These are phyloP conservation scores for Candida parachauliodes DNA, from an alignment of 805 yeast species.

Conservation along the genomic window DNA sequence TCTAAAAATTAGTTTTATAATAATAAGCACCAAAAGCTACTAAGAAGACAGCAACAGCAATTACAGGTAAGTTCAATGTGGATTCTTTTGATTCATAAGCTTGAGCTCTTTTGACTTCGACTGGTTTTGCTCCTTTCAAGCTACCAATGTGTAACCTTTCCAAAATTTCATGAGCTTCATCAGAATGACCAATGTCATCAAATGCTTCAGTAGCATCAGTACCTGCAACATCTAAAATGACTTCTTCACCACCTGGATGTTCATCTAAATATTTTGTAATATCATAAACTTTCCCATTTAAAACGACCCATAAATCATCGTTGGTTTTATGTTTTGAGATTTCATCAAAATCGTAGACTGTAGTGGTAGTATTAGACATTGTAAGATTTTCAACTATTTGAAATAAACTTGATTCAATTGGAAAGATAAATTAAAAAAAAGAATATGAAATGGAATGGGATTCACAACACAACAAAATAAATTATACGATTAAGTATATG, in stretches of 20 bases:
- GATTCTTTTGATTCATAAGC: conserved; percentile 13
- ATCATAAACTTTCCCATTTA: conserved; percentile 43
- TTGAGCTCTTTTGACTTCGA: conserved; percentile 14
- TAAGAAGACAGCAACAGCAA: conserved; percentile 34
- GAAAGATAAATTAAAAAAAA: conserved; percentile 6
- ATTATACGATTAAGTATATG: no score
- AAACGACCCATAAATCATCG: conserved; percentile 43
- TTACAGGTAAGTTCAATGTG: conserved; percentile 23
- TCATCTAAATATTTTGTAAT: conserved; percentile 40
- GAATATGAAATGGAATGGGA: no score
- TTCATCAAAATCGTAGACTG: conserved; percentile 32
- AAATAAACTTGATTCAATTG: conserved; percentile 57
- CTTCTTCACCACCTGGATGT: conserved; percentile 50
- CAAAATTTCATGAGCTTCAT: conserved; percentile 83
- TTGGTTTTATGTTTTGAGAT: conserved; percentile 37
- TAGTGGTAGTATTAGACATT: conserved; percentile 6
- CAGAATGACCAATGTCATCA: conserved; percentile 93
- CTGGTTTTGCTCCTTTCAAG: conserved; percentile 54
- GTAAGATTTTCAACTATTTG: conserved; percentile 12
- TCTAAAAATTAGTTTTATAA: conserved; percentile 15
- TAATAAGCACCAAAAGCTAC: conserved; percentile 44
- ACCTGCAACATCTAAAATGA: conserved; percentile 41
- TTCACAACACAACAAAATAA: no score
- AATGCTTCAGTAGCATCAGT: conserved; percentile 45
- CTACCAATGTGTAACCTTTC: conserved; percentile 70